A percentile compares a stretch with the other conserved stretches of the same genome.
Evolutionary conservation across 1,284 basidiomycete species (phyloP).

Genomic region (Apiotrichum montevideense): DNA sequence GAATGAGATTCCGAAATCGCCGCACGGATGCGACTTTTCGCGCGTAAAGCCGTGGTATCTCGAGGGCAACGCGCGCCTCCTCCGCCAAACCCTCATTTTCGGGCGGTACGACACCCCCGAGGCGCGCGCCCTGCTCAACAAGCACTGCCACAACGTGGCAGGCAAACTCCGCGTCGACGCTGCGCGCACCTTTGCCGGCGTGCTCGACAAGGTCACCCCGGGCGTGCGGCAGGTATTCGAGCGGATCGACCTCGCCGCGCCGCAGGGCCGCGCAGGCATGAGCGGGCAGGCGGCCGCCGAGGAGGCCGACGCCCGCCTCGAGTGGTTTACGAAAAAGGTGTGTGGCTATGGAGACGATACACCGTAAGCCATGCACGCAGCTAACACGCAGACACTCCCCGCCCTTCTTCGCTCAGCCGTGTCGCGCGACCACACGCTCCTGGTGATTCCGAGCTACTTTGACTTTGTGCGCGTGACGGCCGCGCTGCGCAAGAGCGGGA

Average conservation of each 20-base stretch:
- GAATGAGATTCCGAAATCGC: slow-evolving; percentile 84
- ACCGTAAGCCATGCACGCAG: not conserved
- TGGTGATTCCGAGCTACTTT: slow-evolving; percentile 92
- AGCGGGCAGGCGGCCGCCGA: slow-evolving; percentile 56
- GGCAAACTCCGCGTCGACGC: slow-evolving; percentile 69
- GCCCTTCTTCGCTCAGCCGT: slow-evolving; percentile 81
- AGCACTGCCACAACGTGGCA: slow-evolving; percentile 68
- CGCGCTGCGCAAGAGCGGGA: slow-evolving; percentile 65
- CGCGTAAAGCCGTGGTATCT: slow-evolving; percentile 97
- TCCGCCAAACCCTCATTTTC: slow-evolving; percentile 85
- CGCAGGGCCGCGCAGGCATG: slow-evolving; percentile 39
- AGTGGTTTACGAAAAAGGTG: slow-evolving; percentile 79
- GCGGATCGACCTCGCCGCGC: slow-evolving; percentile 33
- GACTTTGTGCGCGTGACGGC: slow-evolving; percentile 92
- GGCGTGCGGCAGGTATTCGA: slow-evolving; percentile 67
- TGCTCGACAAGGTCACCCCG: slow-evolving; percentile 60
- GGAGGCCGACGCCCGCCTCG: slow-evolving; percentile 81
- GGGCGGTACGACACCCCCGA: slow-evolving; percentile 87
- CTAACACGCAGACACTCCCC: slow-evolving; percentile 62
- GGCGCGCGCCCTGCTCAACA: slow-evolving; percentile 70
- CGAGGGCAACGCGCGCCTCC: slow-evolving; percentile 72
- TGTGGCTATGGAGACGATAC: slow-evolving; percentile 12
- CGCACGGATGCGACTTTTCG: slow-evolving; percentile 91
- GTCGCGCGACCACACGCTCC: slow-evolving; percentile 74
- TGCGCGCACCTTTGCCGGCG: slow-evolving; percentile 54